Conservation (phyloP, 177 flowering plant species). For the Vitis hybrid region DNA sequence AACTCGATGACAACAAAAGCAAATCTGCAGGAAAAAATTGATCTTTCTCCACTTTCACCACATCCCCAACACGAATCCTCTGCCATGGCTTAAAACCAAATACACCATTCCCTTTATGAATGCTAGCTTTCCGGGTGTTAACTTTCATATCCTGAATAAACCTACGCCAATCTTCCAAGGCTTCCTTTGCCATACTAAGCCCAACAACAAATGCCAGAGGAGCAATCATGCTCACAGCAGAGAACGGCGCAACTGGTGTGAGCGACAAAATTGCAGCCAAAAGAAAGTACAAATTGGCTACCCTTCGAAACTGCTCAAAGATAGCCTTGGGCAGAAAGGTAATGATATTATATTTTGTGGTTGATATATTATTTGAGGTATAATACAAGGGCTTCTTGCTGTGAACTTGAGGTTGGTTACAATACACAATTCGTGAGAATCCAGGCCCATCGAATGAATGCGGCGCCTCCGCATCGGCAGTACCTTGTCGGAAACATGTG, state of each 20-base stretch:
- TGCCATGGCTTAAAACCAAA: conserved; percentile 67
- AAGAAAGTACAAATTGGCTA: conserved; percentile 85
- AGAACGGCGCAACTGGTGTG: conserved; percentile 67
- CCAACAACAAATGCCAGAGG: conserved; percentile 86
- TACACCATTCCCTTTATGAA: conserved; percentile 58
- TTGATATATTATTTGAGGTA: conserved; percentile 63
- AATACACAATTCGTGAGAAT: conserved; percentile 64
- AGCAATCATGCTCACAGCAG: conserved; percentile 78
- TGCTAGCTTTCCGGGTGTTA: conserved; percentile 57
- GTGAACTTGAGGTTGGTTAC: conserved; percentile 76
- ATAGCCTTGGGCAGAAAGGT: conserved; percentile 83
- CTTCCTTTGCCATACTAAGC: conserved; percentile 90
- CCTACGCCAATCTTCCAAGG: conserved; percentile 82
- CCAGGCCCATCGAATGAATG: conserved; percentile 66
- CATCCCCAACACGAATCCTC: conserved; percentile 76
- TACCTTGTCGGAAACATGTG: conserved; percentile 44
- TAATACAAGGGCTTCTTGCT: conserved; percentile 56
- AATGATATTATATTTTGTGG: conserved; percentile 75
- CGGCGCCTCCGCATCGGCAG: conserved; percentile 34
- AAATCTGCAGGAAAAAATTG: conserved; percentile 92
- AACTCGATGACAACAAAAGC: conserved; percentile 79
- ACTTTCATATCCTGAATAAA: conserved; percentile 85
- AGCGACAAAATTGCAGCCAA: conserved; percentile 69
- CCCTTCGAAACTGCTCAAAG: conserved; percentile 82
- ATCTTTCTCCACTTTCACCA: conserved; percentile 87